Evolutionary conservation across 1,284 basidiomycete species (phyloP).

Genomic region (Flammula alnicola): DNA sequence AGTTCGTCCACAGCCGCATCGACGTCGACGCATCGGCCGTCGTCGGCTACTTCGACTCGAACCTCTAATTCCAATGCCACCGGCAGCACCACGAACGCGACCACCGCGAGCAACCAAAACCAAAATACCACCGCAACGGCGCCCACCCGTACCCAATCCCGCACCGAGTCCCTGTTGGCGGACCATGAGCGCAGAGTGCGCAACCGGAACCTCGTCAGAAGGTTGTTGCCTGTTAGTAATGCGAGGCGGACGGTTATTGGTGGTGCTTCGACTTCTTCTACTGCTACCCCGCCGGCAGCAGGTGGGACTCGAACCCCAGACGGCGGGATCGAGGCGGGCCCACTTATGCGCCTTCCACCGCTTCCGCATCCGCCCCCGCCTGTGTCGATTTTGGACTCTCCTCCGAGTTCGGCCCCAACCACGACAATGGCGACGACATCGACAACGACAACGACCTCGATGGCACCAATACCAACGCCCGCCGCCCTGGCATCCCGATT

Average conservation of each 20-base stretch:
- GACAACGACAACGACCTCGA: no score
- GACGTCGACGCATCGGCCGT: not conserved
- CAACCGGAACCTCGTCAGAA: slow-evolving; percentile 1
- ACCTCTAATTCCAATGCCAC: not conserved
- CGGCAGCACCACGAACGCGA: not conserved
- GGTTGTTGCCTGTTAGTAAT: slow-evolving; percentile 14
- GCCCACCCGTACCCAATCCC: not conserved
- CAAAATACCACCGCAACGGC: not conserved
- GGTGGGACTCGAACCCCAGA: no score
- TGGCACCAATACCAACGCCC: no score
- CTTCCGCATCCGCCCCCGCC: no score
- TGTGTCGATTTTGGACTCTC: no score
- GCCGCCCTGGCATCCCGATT: not conserved
- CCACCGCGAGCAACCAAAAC: not conserved
- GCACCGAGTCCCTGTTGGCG: slow-evolving; percentile 2
- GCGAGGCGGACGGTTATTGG: slow-evolving; percentile 13
- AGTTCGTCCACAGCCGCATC: not conserved
- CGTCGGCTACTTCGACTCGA: not conserved
- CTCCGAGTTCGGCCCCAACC: no score
- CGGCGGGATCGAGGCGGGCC: no score
- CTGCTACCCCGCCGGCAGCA: no score
- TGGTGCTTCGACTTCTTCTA: no score
- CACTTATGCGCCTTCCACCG: no score
- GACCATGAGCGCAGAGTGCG: not conserved
- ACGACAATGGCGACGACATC: not conserved